These are phyloP conservation scores for Colletotrichum sp. DNA, from an alignment of 2,329 filamentous ascomycete genomes.

Conservation along the genomic window DNA sequence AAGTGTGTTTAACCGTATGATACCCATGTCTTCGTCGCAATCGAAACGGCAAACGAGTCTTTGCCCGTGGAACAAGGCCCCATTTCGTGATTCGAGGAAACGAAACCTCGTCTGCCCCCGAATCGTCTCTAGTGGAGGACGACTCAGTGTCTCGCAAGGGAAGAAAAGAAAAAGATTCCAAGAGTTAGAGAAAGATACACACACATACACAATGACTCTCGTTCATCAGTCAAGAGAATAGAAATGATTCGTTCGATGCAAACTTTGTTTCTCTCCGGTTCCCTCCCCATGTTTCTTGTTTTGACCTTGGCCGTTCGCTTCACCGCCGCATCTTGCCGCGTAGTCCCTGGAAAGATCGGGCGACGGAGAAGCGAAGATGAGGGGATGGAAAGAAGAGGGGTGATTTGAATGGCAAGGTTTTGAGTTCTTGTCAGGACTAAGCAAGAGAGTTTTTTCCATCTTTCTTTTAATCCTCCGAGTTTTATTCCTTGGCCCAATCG, in stretches of 20 bases:
- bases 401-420: neutral
- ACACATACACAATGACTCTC: neutral
- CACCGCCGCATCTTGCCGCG: neutral
- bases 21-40: slow-evolving; percentile 5
- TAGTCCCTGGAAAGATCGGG: neutral
- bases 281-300: neutral
- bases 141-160: neutral
- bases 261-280: neutral
- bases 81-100: neutral
- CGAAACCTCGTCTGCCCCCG: neutral
- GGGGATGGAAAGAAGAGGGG: neutral
- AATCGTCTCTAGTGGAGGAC: neutral
- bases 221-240: neutral
- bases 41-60: neutral
- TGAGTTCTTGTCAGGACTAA: neutral
- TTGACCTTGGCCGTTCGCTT: neutral
- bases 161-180: neutral
- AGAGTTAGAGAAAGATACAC: neutral
- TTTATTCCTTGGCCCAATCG: neutral
- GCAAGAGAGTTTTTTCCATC: slow-evolving; percentile 3
- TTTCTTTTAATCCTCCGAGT: neutral
- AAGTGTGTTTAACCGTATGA: slow-evolving; percentile 8
- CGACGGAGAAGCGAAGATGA: neutral
- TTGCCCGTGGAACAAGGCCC: neutral
- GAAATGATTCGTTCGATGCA: neutral